Percentiles rank a stretch among this genome's conserved stretches.
These are phyloP conservation scores for Penicillium paradoxum DNA, from an alignment of 495 filamentous ascomycete genomes.

Conservation along the genomic window DNA sequence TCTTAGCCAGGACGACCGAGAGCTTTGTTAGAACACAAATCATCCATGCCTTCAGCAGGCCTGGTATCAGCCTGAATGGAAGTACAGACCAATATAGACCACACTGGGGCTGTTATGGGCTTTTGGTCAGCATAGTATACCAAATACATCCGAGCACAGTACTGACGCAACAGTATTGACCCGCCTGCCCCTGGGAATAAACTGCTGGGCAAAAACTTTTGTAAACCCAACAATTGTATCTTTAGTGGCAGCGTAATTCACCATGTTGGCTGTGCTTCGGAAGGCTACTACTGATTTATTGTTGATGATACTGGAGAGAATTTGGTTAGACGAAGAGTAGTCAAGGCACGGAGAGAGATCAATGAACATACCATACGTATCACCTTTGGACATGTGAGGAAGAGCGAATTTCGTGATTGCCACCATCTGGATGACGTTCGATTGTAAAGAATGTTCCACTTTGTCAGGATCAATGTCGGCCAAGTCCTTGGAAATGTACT, in stretches of 20 bases:
- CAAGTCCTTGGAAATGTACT: conserved; percentile 50
- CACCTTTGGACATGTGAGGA: conserved; percentile 50
- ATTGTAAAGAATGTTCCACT: conserved; percentile 50
- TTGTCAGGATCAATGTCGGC: conserved; percentile 47
- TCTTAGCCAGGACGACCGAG: conserved; percentile 54
- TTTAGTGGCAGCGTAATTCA: conserved; percentile 60
- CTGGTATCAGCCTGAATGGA: conserved; percentile 52
- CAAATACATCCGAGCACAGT: neutral
- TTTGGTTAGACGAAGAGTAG: conserved; percentile 1
- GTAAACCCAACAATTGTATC: conserved; percentile 63
- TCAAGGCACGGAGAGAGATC: neutral
- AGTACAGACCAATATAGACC: conserved; percentile 55
- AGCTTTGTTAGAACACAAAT: conserved; percentile 31
- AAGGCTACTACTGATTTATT: conserved; percentile 51
- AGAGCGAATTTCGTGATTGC: conserved; percentile 56
- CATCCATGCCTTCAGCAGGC: conserved; percentile 46
- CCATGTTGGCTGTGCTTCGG: conserved; percentile 46
- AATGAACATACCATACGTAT: conserved; percentile 21
- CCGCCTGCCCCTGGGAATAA: conserved; percentile 55
- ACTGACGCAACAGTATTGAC: conserved; percentile 58
- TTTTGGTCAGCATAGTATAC: neutral
- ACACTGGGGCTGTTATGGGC: conserved; percentile 41
- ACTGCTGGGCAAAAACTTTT: conserved; percentile 47
- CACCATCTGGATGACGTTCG: conserved; percentile 59
- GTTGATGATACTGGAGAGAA: conserved; percentile 51